Percentiles rank a stretch among this genome's conserved stretches.
These are phyloP conservation scores for Eucommia ulmoides DNA, from an alignment of 257 asterid genomes.

Conservation along the genomic window DNA sequence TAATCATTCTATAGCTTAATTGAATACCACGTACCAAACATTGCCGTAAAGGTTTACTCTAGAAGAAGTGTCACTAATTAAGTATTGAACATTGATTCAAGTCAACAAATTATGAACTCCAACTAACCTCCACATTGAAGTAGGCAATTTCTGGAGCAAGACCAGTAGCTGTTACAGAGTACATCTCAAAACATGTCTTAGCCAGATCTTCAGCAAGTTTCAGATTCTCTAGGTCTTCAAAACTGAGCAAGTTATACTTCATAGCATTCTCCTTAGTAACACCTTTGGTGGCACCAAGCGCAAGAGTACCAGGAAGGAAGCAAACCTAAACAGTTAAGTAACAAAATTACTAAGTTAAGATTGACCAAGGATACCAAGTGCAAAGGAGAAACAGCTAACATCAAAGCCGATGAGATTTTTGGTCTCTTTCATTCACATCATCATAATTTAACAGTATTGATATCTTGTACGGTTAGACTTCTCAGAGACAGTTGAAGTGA, in stretches of 20 bases:
- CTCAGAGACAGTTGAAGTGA: no score
- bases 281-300: conserved; percentile 96
- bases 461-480: no score
- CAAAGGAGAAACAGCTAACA: no score
- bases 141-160: conserved; percentile 95
- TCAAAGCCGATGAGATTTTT: no score
- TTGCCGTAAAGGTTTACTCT: no score
- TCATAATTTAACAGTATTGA: no score
- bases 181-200: conserved; percentile 78
- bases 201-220: conserved; percentile 93
- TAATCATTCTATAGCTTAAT: no score
- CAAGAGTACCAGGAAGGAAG: conserved; percentile 95
- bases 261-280: conserved; percentile 58
- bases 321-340: conserved; percentile 44
- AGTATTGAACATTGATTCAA: conserved; percentile 2
- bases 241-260: conserved; percentile 54
- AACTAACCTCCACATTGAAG: conserved; percentile 63
- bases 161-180: conserved; percentile 80
- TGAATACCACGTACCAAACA: no score
- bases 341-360: not conserved
- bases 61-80: conserved; percentile 8
- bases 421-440: no score
- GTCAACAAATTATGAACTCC: not conserved
- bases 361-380: not conserved
- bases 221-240: conserved; percentile 80